Evolutionary conservation across 768 basidiomycete genomes (phyloP).

Genomic region (Kwoniella shandongensis): DNA sequence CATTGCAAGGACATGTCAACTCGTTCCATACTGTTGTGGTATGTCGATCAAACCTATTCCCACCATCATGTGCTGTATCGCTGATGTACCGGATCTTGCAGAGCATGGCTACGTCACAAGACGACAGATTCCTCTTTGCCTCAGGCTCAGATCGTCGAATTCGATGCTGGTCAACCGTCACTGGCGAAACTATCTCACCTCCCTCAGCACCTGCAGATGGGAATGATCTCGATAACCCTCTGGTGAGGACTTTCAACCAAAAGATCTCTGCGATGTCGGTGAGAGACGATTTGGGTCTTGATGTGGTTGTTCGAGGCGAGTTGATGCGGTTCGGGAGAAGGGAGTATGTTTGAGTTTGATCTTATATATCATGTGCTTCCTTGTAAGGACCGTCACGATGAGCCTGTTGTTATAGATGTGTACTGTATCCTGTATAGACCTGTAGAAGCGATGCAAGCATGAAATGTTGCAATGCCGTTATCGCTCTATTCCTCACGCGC

Average conservation of each 20-base stretch:
- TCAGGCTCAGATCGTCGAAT: slow-evolving; percentile 38
- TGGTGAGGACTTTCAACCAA: slow-evolving; percentile 10
- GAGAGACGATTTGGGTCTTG: slow-evolving; percentile 32
- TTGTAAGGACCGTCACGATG: too few relatives aligned
- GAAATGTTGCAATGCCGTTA: too few relatives aligned
- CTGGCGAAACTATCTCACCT: slow-evolving; percentile 20
- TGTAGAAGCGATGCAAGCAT: too few relatives aligned
- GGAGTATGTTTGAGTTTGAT: background rate
- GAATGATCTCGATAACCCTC: slow-evolving; percentile 17
- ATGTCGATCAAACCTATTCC: too few relatives aligned
- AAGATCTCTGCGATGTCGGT: slow-evolving; percentile 15
- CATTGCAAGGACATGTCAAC: slow-evolving; percentile 35
- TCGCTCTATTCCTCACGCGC: too few relatives aligned
- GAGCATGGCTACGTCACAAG: slow-evolving; percentile 32
- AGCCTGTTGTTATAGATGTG: too few relatives aligned
- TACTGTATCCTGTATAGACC: too few relatives aligned
- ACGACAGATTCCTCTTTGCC: slow-evolving; percentile 33
- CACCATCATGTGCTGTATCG: background rate
- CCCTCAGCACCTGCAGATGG: background rate
- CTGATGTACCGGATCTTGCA: slow-evolving; percentile 3
- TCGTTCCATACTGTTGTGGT: slow-evolving; percentile 25
- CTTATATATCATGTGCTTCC: too few relatives aligned
- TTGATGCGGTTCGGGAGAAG: slow-evolving; percentile 26
- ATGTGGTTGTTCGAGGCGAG: slow-evolving; percentile 28
- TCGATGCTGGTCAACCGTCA: slow-evolving; percentile 31